These are phyloP conservation scores for Aspergillus fischeri DNA, from an alignment of 2,329 filamentous ascomycete species.

Conservation along the genomic window DNA sequence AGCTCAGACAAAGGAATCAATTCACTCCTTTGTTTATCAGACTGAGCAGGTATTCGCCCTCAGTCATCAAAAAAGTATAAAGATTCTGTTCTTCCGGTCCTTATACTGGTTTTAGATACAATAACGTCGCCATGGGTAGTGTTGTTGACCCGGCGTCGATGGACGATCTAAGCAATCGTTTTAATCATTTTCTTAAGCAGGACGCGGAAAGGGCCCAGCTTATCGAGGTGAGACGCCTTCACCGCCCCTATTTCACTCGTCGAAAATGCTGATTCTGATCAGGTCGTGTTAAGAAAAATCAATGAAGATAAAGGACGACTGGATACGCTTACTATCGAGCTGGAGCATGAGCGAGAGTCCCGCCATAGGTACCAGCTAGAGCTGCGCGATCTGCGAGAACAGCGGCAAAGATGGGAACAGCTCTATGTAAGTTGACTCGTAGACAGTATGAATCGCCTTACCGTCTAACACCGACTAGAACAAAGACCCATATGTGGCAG, in stretches of 20 bases:
- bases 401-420: neutral
- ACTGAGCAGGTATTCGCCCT: too few species aligned
- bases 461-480: neutral
- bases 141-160: neutral
- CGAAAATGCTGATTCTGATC: neutral
- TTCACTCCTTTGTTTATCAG: too few species aligned
- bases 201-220: neutral
- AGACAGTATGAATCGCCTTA: neutral
- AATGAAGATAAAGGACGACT: neutral
- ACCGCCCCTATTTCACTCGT: neutral
- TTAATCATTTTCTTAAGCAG: neutral
- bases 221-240: neutral
- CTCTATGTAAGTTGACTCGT: neutral
- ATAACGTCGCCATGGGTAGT: neutral
- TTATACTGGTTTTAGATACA: neutral
- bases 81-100: too few species aligned
- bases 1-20: too few species aligned
- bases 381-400: neutral
- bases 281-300: neutral
- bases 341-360: neutral
- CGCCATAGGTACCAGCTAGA: neutral
- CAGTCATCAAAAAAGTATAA: too few species aligned
- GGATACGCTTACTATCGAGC: neutral
- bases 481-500: conserved; percentile 7
- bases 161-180: neutral